These are phyloP conservation scores for Phialocephala sp. DNA, from an alignment of 2,329 filamentous ascomycete genomes.

Conservation along the genomic window DNA sequence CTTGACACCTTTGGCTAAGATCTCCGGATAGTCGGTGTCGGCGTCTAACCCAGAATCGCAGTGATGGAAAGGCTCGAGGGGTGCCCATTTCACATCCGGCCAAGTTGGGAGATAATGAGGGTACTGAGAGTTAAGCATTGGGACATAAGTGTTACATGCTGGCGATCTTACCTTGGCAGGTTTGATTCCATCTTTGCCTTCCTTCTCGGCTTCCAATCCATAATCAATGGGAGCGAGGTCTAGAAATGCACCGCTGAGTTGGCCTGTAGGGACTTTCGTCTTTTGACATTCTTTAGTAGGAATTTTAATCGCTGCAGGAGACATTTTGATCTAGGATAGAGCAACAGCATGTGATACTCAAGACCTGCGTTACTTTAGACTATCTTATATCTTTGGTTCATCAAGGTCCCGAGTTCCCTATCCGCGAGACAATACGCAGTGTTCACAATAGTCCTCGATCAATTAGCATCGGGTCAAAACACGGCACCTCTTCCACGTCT, in stretches of 20 bases:
- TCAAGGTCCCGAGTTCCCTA: slow-evolving; percentile 1
- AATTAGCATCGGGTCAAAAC: neutral
- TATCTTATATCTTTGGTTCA: slow-evolving; percentile 6
- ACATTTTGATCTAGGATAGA: slow-evolving; percentile 32
- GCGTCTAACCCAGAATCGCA: slow-evolving; percentile 79
- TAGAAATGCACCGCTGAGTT: slow-evolving; percentile 38
- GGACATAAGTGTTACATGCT: neutral
- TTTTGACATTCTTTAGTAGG: neutral
- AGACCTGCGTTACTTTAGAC: neutral
- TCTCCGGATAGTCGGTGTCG: slow-evolving; percentile 70
- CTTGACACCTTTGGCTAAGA: slow-evolving; percentile 60
- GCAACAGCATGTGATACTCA: neutral
- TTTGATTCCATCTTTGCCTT: slow-evolving; percentile 37
- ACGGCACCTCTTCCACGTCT: neutral
- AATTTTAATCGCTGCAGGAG: slow-evolving; percentile 38
- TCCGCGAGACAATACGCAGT: neutral
- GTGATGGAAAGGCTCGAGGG: slow-evolving; percentile 72
- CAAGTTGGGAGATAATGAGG: slow-evolving; percentile 77
- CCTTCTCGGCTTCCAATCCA: slow-evolving; percentile 39
- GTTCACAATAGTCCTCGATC: slow-evolving; percentile 1
- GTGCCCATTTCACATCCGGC: slow-evolving; percentile 66
- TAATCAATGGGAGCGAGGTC: slow-evolving; percentile 41
- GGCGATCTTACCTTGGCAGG: slow-evolving; percentile 37
- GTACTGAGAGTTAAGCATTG: slow-evolving; percentile 51
- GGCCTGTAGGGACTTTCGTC: slow-evolving; percentile 1